phyloP scores from a whole-genome alignment of 306 rosid genomes.

The Gastrolobium bilobum region DNA sequence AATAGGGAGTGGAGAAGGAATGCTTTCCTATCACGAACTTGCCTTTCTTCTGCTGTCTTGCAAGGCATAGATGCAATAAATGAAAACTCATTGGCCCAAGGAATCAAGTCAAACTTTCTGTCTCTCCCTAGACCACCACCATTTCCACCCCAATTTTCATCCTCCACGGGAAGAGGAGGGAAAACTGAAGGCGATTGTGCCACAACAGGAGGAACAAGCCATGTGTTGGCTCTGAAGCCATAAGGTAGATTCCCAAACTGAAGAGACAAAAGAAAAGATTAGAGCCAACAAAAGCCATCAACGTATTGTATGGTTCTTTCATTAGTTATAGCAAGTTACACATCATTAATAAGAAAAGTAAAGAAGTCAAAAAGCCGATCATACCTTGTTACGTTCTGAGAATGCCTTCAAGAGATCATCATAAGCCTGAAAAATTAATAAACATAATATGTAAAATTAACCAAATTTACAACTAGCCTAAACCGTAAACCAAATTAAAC shows the following conservation, averaged over 20 bases:
- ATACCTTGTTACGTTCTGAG: slow-evolving; percentile 77
- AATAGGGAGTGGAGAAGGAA: slow-evolving; percentile 80
- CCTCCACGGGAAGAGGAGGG: slow-evolving; percentile 74
- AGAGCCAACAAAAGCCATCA: not conserved
- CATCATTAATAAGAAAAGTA: not conserved
- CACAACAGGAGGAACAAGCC: slow-evolving; percentile 78
- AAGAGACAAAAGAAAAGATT: slow-evolving; percentile 30
- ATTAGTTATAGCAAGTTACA: not conserved
- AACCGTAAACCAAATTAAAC: not conserved
- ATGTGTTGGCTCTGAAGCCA: slow-evolving; percentile 80
- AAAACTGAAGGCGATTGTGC: slow-evolving; percentile 63
- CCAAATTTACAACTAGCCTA: not conserved
- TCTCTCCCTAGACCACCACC: slow-evolving; percentile 84
- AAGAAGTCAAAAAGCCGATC: not conserved
- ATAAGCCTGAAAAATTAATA: slow-evolving; percentile 67
- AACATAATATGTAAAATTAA: not conserved
- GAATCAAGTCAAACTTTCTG: slow-evolving; percentile 69
- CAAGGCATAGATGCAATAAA: slow-evolving; percentile 80
- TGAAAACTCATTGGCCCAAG: slow-evolving; percentile 80
- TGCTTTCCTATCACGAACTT: slow-evolving; percentile 74
- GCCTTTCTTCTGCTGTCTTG: slow-evolving; percentile 81
- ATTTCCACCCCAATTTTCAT: slow-evolving; percentile 79
- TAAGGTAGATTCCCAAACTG: slow-evolving; percentile 87
- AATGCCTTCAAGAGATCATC: slow-evolving; percentile 76
- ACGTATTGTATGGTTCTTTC: not conserved